Evolutionary conservation across 176 grass and related monocot genomes (phyloP).

Genomic region (Elymus sibiricus): DNA sequence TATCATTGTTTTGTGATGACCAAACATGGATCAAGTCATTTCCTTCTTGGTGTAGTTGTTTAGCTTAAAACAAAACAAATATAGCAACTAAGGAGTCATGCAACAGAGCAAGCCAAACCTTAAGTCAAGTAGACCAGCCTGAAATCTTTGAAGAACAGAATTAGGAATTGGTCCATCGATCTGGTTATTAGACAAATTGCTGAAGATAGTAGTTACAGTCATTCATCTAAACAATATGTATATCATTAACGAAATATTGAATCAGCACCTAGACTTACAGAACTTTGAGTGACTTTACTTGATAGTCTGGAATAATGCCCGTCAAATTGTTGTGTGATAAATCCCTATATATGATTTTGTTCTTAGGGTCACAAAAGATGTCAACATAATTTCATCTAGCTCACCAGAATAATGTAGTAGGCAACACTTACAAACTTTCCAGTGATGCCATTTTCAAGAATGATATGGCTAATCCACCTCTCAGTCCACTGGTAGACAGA

Average conservation of each 20-base stretch:
- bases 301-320: conserved; percentile 31
- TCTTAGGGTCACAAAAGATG: not conserved
- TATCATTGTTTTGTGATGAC: not conserved
- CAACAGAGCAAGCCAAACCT: conserved; percentile 24
- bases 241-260: not conserved
- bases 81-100: not conserved
- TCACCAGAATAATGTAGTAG: not conserved
- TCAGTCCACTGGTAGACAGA: not conserved
- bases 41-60: not conserved
- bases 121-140: conserved; percentile 32
- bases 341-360: conserved; percentile 18
- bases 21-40: not conserved
- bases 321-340: conserved; percentile 48
- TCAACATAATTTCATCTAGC: not conserved
- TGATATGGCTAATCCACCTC: not conserved
- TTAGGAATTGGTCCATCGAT: conserved; percentile 28
- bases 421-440: not conserved
- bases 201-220: conserved; percentile 10
- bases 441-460: not conserved
- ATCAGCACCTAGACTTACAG: conserved; percentile 21
- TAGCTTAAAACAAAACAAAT: not conserved
- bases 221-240: not conserved
- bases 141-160: conserved; percentile 23
- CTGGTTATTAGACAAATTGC: conserved; percentile 40
- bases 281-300: conserved; percentile 18